These are phyloP conservation scores for Chionographis japonica DNA, from an alignment of 106 monocot genomes.

Conservation along the genomic window DNA sequence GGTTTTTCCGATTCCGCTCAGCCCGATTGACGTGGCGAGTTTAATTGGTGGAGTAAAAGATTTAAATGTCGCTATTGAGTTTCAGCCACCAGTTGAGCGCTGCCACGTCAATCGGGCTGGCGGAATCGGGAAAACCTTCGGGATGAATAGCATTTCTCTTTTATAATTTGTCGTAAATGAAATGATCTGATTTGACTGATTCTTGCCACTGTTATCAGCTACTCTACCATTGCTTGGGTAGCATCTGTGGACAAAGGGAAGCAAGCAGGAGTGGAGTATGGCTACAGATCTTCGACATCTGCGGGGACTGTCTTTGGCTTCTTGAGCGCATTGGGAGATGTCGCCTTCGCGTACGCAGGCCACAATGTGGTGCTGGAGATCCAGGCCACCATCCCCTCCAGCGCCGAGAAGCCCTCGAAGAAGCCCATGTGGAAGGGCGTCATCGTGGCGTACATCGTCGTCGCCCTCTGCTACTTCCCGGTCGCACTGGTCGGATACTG, in stretches of 20 bases:
- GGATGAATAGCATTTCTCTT: too few species aligned
- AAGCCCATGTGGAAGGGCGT: constrained; percentile 67
- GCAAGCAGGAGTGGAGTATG: constrained; percentile 33
- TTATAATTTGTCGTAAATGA: background rate
- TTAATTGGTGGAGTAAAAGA: too few species aligned
- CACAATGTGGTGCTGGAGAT: constrained; percentile 70
- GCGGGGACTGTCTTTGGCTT: constrained; percentile 35
- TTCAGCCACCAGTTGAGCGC: too few species aligned
- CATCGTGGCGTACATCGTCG: constrained; percentile 48
- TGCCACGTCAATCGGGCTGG: too few species aligned
- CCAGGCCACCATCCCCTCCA: constrained; percentile 60
- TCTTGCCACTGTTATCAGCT: constrained; percentile 19
- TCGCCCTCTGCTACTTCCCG: constrained; percentile 59
- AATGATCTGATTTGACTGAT: background rate
- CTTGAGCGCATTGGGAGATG: constrained; percentile 40
- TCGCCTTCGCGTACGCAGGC: constrained; percentile 58
- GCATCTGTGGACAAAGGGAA: constrained; percentile 44
- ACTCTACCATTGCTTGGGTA: constrained; percentile 65
- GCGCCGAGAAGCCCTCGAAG: constrained; percentile 49
- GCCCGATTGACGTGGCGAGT: too few species aligned
- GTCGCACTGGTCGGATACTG: constrained; percentile 46
- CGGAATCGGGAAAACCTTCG: too few species aligned
- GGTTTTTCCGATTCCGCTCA: too few species aligned
- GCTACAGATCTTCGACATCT: constrained; percentile 15
- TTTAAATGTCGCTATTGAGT: too few species aligned